phyloP scores from a whole-genome alignment of 768 basidiomycete species.

The Goffeauzyma gilvescens region DNA sequence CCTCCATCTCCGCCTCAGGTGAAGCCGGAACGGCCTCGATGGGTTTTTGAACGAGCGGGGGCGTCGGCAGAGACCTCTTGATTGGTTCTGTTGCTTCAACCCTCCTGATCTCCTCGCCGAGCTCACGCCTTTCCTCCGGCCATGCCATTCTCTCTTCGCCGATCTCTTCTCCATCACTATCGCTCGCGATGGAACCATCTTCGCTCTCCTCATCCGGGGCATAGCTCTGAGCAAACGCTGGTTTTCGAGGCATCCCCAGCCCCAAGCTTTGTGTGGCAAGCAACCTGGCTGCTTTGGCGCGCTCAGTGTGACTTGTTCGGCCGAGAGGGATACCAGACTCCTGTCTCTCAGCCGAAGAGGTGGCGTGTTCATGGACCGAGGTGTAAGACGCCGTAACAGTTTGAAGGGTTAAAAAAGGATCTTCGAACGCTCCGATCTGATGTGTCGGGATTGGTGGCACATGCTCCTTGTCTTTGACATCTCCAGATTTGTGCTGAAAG shows the following conservation, averaged over 20 bases:
- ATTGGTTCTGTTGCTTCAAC: too few species aligned
- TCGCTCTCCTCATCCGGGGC: slow-evolving; percentile 8
- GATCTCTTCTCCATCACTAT: slow-evolving; percentile 7
- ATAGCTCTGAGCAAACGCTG: slow-evolving; percentile 6
- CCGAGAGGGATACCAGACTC: slow-evolving; percentile 26
- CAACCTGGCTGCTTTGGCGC: slow-evolving; percentile 22
- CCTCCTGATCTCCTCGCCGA: too few species aligned
- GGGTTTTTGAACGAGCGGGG: too few species aligned
- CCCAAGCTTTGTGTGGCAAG: slow-evolving; percentile 29
- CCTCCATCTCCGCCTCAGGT: too few species aligned
- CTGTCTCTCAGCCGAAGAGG: slow-evolving; percentile 2
- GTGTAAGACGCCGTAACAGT: slow-evolving; percentile 20
- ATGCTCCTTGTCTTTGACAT: not conserved
- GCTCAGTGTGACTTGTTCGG: slow-evolving; percentile 20
- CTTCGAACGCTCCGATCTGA: slow-evolving; percentile 25
- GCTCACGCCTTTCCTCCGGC: not conserved
- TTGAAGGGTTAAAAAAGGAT: slow-evolving; percentile 30
- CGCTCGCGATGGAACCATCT: slow-evolving; percentile 1
- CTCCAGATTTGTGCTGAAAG: not conserved
- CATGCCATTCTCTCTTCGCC: not conserved
- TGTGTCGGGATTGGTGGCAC: slow-evolving; percentile 13
- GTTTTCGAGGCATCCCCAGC: slow-evolving; percentile 27
- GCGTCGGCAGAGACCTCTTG: too few species aligned
- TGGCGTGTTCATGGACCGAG: not conserved
- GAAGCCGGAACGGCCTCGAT: too few species aligned